Evolutionary conservation across 1,139 yeast genomes (phyloP).

Genomic region (Pneumocystis canis): DNA sequence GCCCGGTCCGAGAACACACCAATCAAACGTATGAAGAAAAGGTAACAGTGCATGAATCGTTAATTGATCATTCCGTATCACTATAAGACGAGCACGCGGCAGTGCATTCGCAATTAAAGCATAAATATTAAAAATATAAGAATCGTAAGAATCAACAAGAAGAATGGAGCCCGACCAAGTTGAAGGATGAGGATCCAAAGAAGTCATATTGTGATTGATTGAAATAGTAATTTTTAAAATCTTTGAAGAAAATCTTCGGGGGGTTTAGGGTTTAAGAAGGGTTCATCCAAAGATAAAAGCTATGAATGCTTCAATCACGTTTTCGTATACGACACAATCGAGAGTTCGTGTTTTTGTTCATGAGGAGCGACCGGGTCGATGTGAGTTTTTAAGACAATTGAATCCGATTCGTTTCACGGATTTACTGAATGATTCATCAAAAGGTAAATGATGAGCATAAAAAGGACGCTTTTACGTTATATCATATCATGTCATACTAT

Average conservation of each 20-base stretch:
- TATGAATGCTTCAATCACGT: neutral
- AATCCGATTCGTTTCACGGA: neutral
- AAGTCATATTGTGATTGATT: no score
- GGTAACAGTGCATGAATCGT: slow-evolving; percentile 28
- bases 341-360: neutral
- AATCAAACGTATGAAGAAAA: slow-evolving; percentile 40
- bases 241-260: no score
- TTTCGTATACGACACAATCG: neutral
- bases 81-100: neutral
- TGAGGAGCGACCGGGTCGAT: neutral
- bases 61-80: slow-evolving; percentile 43
- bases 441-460: no score
- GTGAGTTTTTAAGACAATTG: neutral
- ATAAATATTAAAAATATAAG: neutral
- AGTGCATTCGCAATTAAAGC: neutral
- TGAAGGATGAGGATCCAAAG: no score
- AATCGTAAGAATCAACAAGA: neutral
- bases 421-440: no score
- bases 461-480: no score
- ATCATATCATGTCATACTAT: no score
- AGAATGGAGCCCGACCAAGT: neutral
- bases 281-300: no score
- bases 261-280: no score
- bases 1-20: slow-evolving; percentile 86
- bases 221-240: no score